Evolutionary conservation across 2,329 filamentous ascomycete genomes (phyloP).

Genomic region (Diaporthe batatas): DNA sequence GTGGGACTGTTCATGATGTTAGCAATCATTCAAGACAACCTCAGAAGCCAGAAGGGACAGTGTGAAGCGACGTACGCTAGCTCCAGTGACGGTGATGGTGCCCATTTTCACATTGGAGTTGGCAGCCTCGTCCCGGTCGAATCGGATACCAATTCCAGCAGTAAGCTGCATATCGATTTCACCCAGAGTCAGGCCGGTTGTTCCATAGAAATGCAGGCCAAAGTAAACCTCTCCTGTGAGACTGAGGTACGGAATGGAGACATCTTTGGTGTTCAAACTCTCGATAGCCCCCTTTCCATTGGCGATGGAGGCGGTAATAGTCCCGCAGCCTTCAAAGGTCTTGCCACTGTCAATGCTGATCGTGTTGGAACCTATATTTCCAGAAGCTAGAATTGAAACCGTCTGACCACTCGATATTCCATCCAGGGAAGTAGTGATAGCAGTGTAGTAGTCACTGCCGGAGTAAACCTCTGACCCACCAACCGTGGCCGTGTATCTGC

Average conservation of each 20-base stretch:
- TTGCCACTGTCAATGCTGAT: slow-evolving; percentile 65
- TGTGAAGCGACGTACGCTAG: slow-evolving; percentile 50
- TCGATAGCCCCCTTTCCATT: slow-evolving; percentile 67
- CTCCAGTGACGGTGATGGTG: slow-evolving; percentile 63
- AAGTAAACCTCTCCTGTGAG: slow-evolving; percentile 72
- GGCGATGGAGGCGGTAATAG: slow-evolving; percentile 59
- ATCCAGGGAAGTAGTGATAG: slow-evolving; percentile 68
- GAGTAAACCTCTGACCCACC: slow-evolving; percentile 63
- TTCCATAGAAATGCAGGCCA: slow-evolving; percentile 68
- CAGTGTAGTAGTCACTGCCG: slow-evolving; percentile 65
- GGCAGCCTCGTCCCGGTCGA: slow-evolving; percentile 66
- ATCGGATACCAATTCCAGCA: slow-evolving; percentile 68
- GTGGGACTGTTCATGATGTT: slow-evolving; percentile 52
- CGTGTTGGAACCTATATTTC: slow-evolving; percentile 65
- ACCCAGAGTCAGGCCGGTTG: slow-evolving; percentile 61
- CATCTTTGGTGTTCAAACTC: slow-evolving; percentile 60
- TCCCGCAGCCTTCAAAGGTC: slow-evolving; percentile 71
- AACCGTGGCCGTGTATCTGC: slow-evolving; percentile 59
- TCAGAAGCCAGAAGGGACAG: no score
- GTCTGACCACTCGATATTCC: slow-evolving; percentile 65
- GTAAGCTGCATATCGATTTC: slow-evolving; percentile 67
- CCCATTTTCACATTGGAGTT: slow-evolving; percentile 69
- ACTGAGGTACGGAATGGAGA: slow-evolving; percentile 67
- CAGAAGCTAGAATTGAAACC: slow-evolving; percentile 66
- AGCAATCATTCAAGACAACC: not conserved